These are phyloP conservation scores for Rhizophora mangle DNA, from an alignment of 345 rosid genomes.

Conservation along the genomic window DNA sequence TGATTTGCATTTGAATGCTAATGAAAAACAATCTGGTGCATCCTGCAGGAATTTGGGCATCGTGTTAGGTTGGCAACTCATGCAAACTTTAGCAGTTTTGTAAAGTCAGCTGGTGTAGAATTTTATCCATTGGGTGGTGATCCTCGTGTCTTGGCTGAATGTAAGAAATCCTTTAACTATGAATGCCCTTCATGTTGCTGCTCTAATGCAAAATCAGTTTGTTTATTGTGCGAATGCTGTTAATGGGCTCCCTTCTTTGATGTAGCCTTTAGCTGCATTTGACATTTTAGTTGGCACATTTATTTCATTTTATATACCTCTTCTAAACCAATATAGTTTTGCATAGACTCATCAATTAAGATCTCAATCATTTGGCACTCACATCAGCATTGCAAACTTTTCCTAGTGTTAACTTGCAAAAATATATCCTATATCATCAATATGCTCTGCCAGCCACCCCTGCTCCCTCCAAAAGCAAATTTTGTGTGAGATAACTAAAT, in stretches of 20 bases:
- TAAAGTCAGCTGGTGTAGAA: slow-evolving; percentile 77
- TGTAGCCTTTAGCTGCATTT: background rate
- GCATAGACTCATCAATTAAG: background rate
- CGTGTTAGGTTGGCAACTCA: slow-evolving; percentile 94
- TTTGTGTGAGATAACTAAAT: slow-evolving; percentile 5
- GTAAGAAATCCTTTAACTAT: slow-evolving; percentile 51
- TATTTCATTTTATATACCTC: background rate
- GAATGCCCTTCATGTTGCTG: background rate
- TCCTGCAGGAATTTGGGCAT: slow-evolving; percentile 87
- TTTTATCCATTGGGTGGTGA: slow-evolving; percentile 96
- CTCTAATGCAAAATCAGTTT: background rate
- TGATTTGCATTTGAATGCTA: background rate
- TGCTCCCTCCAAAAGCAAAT: background rate
- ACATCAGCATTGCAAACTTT: background rate
- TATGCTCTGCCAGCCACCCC: background rate
- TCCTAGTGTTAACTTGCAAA: background rate
- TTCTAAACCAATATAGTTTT: background rate
- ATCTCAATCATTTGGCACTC: background rate
- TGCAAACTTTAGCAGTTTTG: slow-evolving; percentile 75
- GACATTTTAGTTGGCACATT: no score
- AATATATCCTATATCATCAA: background rate
- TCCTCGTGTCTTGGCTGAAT: slow-evolving; percentile 91
- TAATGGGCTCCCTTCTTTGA: background rate
- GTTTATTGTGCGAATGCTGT: background rate
- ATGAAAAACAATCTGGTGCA: slow-evolving; percentile 5